Percentiles rank a stretch among this genome's conserved stretches.
phyloP scores from a whole-genome alignment of 148 eudicot species.

The Spergularia marina region DNA sequence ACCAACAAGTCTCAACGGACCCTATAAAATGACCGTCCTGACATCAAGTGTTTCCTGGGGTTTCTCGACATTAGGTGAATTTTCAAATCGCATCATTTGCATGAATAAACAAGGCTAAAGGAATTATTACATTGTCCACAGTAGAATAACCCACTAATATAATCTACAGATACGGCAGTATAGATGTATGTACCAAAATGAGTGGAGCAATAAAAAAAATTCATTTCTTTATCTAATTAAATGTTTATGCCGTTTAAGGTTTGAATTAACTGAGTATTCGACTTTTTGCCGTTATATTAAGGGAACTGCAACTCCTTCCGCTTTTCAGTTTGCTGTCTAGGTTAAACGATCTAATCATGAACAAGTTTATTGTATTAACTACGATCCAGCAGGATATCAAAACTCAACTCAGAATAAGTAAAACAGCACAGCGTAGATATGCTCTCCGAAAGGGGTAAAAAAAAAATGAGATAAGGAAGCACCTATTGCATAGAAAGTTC shows the following conservation, averaged over 20 bases:
- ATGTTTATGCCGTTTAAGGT: too few relatives aligned
- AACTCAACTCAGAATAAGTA: not conserved
- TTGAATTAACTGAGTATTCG: too few relatives aligned
- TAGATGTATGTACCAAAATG: too few relatives aligned
- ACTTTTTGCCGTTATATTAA: too few relatives aligned
- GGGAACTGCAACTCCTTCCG: not conserved
- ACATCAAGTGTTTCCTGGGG: not conserved
- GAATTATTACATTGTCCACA: too few relatives aligned
- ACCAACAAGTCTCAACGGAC: not conserved
- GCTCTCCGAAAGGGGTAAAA: not conserved
- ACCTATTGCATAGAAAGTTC: conserved; percentile 98
- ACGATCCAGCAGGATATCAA: not conserved
- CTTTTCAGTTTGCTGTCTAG: not conserved
- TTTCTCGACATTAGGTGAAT: not conserved
- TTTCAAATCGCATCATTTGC: not conserved
- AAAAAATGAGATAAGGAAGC: conserved; percentile 15
- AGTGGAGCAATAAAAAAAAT: too few relatives aligned
- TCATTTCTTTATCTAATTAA: too few relatives aligned
- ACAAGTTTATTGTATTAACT: not conserved
- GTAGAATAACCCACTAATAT: too few relatives aligned
- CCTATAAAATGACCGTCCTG: not conserved
- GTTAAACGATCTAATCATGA: not conserved
- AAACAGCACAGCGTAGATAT: not conserved
- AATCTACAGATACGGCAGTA: too few relatives aligned
- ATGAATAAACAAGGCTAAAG: too few relatives aligned